A percentile compares a stretch with the other conserved stretches of the same genome.
Conservation (phyloP, 305 asterid genomes). For the Rubia tinctorum region DNA sequence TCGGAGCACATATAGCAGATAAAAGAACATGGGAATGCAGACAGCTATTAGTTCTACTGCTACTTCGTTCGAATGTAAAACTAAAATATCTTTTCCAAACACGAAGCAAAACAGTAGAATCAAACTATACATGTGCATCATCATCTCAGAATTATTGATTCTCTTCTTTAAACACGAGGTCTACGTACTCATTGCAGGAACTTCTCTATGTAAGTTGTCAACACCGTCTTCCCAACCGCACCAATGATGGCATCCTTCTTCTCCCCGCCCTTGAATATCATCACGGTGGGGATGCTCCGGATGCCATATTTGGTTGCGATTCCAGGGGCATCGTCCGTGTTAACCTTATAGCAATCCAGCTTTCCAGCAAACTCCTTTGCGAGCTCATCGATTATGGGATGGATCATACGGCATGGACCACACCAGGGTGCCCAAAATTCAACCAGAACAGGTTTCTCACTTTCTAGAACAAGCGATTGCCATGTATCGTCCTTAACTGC, state of each 20-base stretch:
- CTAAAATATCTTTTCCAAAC: conserved; percentile 14
- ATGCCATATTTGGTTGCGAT: conserved; percentile 79
- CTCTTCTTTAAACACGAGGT: conserved; percentile 13
- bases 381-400: conserved; percentile 70
- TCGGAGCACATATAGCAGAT: not conserved
- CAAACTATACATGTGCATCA: conserved; percentile 26
- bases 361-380: conserved; percentile 64
- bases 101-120: conserved; percentile 18
- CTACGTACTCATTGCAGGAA: conserved; percentile 47
- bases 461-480: conserved; percentile 51
- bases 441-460: conserved; percentile 59
- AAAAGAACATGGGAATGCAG: not conserved
- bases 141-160: conserved; percentile 17
- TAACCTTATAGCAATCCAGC: conserved; percentile 80
- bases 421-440: conserved; percentile 99
- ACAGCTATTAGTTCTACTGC: not conserved
- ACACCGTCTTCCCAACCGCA: conserved; percentile 79
- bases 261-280: conserved; percentile 73
- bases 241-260: conserved; percentile 87
- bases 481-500: conserved; percentile 50
- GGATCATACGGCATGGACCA: conserved; percentile 94
- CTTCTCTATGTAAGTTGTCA: conserved; percentile 67
- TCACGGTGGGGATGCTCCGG: conserved; percentile 91
- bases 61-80: conserved; percentile 4
- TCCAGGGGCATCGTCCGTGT: conserved; percentile 74